Conservation (phyloP, 345 rosid genomes). For the Cardiospermum halicacabum region DNA sequence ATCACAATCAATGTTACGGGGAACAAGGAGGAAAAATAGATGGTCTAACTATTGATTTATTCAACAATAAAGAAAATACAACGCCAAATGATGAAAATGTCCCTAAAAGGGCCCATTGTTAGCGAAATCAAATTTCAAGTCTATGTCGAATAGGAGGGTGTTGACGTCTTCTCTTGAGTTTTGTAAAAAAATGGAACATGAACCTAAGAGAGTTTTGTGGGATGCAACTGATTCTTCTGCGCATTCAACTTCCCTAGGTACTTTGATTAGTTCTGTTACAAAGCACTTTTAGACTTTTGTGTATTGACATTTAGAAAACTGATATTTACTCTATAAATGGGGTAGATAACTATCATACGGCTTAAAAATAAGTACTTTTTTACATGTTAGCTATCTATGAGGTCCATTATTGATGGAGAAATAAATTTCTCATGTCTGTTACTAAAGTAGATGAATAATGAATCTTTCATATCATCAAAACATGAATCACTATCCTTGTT, state of each 20-base stretch:
- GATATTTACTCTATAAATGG: too few species aligned
- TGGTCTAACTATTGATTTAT: background rate
- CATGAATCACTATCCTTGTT: too few species aligned
- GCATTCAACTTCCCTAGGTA: constrained; percentile 54
- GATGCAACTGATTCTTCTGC: constrained; percentile 63
- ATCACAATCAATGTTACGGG: constrained; percentile 31
- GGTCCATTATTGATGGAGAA: too few species aligned
- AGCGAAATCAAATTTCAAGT: constrained; percentile 36
- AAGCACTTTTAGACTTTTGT: constrained; percentile 19
- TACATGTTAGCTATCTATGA: too few species aligned
- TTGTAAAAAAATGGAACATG: constrained; percentile 78
- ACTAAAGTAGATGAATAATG: too few species aligned
- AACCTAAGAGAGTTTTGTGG: constrained; percentile 40
- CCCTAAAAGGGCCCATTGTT: constrained; percentile 25
- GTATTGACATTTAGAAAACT: too few species aligned
- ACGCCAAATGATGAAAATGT: constrained; percentile 27
- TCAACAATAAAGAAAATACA: constrained; percentile 45
- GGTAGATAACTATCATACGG: too few species aligned
- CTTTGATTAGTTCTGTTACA: constrained; percentile 89
- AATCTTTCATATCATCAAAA: too few species aligned
- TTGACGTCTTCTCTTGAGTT: constrained; percentile 73
- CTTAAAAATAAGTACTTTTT: too few species aligned
- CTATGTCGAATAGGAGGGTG: constrained; percentile 48
- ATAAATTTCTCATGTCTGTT: too few species aligned
- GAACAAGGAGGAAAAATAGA: constrained; percentile 26